Conservation (phyloP, 2,329 filamentous ascomycete species). For the Hypoxylon sp. region DNA sequence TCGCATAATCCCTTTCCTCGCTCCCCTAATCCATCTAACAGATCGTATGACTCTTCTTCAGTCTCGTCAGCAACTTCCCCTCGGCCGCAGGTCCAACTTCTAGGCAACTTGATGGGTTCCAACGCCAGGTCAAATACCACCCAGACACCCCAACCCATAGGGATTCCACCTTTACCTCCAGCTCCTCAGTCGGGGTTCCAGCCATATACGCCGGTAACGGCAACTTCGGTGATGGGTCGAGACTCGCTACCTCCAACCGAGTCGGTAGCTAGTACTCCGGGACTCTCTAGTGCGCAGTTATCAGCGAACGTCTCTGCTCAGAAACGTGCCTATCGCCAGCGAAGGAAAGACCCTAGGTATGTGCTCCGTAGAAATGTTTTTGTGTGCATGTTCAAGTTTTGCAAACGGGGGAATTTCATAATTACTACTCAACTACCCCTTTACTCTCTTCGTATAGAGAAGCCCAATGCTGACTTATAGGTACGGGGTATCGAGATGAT, state of each 20-base stretch:
- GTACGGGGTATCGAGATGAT: slow-evolving; percentile 39
- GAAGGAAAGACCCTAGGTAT: slow-evolving; percentile 88
- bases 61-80: slow-evolving; percentile 74
- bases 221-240: slow-evolving; percentile 67
- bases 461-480: slow-evolving; percentile 39
- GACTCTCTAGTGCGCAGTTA: slow-evolving; percentile 58
- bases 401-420: slow-evolving; percentile 5
- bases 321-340: slow-evolving; percentile 94
- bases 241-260: slow-evolving; percentile 73
- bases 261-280: slow-evolving; percentile 70
- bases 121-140: slow-evolving; percentile 65
- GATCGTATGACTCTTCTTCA: slow-evolving; percentile 75
- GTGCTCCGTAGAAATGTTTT: slow-evolving; percentile 36
- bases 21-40: slow-evolving; percentile 73
- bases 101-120: slow-evolving; percentile 67
- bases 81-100: slow-evolving; percentile 66
- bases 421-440: background rate
- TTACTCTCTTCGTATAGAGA: slow-evolving; percentile 19
- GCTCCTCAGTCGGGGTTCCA: slow-evolving; percentile 64
- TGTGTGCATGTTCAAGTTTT: slow-evolving; percentile 13
- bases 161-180: slow-evolving; percentile 66
- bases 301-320: slow-evolving; percentile 76
- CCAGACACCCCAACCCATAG: slow-evolving; percentile 67
- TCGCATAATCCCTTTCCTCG: slow-evolving; percentile 72
- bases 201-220: slow-evolving; percentile 67